Evolutionary conservation across 345 rosid species (phyloP), one percentile per base, ranked within the genome.

Genomic region (Melastoma malabathricum): DNA sequence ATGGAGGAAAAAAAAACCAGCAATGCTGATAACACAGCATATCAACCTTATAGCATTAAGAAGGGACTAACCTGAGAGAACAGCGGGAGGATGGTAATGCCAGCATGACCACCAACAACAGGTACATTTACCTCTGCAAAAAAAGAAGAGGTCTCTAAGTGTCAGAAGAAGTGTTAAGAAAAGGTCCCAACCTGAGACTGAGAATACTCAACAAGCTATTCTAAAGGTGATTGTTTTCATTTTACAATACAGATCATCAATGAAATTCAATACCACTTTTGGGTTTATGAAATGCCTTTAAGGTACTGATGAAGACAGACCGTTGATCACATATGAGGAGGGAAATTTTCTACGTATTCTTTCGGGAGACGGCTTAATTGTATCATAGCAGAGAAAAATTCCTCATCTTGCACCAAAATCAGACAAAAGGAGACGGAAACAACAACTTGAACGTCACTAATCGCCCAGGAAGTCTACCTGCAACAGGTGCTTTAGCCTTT

Each of bases 51-150:
- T 7, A 38, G 38, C 12, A 57, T 47, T 29, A n/a, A 22, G 50
- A 47, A 46, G 39, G 43, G 45, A 31, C 64, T 18, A 52, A 83
- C 96, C 62, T 86, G 89, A 59, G 89, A 83, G 67, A 83, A 84
- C 48, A 84, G 79, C 1, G 96, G 96, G 51, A 81, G 90, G 61
- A 79, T 79, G 5, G 87, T 84, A 43, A 87, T 54, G 23, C 90
- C 96, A 6, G 90, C 96, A 74, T 87, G 87, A 59, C 94, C 94
- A 57, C 96, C 96, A 62, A 84, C 83, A 50, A 79, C 94, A 0
- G 96, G 94, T 47, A 83, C 84, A 63, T 83, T 75, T 47, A 83
- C 89, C 48, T 60, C 96, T 86, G 79, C 39, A 57, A 54, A 57
- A 13, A 12, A 56, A 15, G 15, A 47, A 14, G 44, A 15, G 43